phyloP scores from a whole-genome alignment of 495 filamentous ascomycete species.

The Cryomyces antarcticus region DNA sequence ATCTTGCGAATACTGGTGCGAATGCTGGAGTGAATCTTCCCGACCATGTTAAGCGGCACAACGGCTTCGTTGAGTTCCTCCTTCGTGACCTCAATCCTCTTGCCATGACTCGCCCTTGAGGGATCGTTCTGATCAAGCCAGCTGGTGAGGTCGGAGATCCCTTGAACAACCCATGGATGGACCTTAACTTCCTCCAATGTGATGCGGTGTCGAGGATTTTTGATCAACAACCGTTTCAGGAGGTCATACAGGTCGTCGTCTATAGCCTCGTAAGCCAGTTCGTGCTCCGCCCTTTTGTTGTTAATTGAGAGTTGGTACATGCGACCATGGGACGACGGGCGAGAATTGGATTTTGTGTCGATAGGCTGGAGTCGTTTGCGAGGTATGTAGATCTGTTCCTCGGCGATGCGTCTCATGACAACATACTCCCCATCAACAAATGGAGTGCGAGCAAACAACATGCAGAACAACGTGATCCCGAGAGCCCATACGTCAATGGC shows the following conservation, averaged over 20 bases:
- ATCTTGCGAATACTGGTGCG: conserved; percentile 36
- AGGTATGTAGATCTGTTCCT: conserved; percentile 77
- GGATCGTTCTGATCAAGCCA: conserved; percentile 96
- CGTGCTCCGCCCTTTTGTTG: conserved; percentile 40
- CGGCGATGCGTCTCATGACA: conserved; percentile 77
- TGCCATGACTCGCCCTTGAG: conserved; percentile 53
- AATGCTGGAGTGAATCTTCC: conserved; percentile 48
- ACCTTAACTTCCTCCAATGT: conserved; percentile 82
- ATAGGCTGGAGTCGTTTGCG: conserved; percentile 59
- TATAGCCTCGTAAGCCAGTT: conserved; percentile 68
- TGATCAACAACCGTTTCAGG: conserved; percentile 59
- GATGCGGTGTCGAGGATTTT: conserved; percentile 76
- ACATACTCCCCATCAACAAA: conserved; percentile 82
- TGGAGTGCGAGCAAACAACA: conserved; percentile 81
- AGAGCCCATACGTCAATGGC: conserved; percentile 95
- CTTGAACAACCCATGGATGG: conserved; percentile 84
- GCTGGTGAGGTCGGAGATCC: conserved; percentile 39
- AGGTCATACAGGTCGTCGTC: conserved; percentile 67
- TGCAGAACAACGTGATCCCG: conserved; percentile 85
- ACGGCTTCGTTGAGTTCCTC: conserved; percentile 81
- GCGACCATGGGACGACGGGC: conserved; percentile 15
- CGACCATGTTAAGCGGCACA: conserved; percentile 67
- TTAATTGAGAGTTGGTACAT: conserved; percentile 14
- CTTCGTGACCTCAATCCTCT: conserved; percentile 80
- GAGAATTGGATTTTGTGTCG: conserved; percentile 29